Evolutionary conservation across 225 moss, liverwort and hornwort genomes (phyloP), one percentile per base, ranked within the genome.

Genomic region (Anthoceros angustus): DNA sequence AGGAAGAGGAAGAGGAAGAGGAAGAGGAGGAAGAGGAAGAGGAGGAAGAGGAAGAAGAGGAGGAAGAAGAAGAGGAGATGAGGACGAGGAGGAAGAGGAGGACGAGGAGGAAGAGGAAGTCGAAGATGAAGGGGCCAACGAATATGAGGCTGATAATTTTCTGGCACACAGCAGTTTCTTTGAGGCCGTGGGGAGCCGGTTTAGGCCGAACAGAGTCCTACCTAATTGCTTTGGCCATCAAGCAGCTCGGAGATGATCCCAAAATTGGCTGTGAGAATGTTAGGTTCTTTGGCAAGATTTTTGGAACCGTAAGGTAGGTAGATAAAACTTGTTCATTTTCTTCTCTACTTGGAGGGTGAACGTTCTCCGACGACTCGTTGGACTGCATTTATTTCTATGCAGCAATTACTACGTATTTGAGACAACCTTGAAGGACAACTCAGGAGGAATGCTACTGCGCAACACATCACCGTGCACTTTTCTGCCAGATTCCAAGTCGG

Each of bases 331-430:
- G 32, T n/a, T n/a, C n/a, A n/a, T n/a, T n/a, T n/a, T n/a, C n/a
- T n/a, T n/a, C n/a, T n/a, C n/a, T n/a, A n/a, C n/a, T n/a, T n/a
- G n/a, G n/a, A n/a, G n/a, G n/a, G n/a, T n/a, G n/a, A n/a, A n/a
- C n/a, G n/a, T n/a, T 40, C 25, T 62, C 41, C n/a, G 39, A 60
- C 25, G 14, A 41, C 3, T 24, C 6, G 18, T 66, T 20, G 39
- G 61, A n/a, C n/a, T n/a, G n/a, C n/a, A 32, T 64, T 2, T 67
- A 41, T 25, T 63, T 43, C n/a, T 55, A 40, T 73, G 63, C 62
- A 81, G 86, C 63, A 89, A 91, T 62, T 89, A 98, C 68, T 98
- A 87, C n/a, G 76, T 89, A 18, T 91, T 98, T 75, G 95, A 98
- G 63, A 87, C 88, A 69, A 77, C 67, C 2, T 23, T 77, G 24